Percentiles rank a stretch among this genome's conserved stretches.
phyloP scores from a whole-genome alignment of 345 rosid species.

The Syzygium jambos region DNA sequence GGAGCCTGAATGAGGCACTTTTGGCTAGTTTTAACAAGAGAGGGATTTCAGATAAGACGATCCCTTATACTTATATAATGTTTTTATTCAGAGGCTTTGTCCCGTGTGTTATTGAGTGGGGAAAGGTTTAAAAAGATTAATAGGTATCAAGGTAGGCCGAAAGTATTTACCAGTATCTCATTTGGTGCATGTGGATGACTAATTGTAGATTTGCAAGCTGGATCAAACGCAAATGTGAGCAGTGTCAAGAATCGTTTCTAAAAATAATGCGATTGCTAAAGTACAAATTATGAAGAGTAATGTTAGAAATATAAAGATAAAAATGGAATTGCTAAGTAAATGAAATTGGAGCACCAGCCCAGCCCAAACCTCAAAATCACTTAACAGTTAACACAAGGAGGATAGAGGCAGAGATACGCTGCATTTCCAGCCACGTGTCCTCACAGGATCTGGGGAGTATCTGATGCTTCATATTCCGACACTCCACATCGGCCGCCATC shows the following conservation, averaged over 20 bases:
- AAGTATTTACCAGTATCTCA: background rate
- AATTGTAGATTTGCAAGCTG: background rate
- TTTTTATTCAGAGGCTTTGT: background rate
- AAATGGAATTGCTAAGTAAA: background rate
- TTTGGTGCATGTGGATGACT: fast-evolving
- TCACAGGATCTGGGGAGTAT: background rate
- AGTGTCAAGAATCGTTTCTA: background rate
- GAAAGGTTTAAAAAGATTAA: background rate
- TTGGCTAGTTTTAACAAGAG: background rate
- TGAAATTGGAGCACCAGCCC: background rate
- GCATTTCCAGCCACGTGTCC: background rate
- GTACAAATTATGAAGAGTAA: background rate
- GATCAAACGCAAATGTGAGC: background rate
- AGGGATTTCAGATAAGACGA: background rate
- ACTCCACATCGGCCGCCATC: background rate
- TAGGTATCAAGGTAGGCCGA: background rate
- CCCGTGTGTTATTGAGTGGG: background rate
- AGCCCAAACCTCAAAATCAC: background rate
- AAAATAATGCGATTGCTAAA: fast-evolving
- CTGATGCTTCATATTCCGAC: background rate
- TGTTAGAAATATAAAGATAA: too few relatives aligned
- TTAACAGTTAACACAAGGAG: background rate
- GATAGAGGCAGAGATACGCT: background rate
- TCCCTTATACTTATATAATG: background rate
- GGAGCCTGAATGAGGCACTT: too few relatives aligned